phyloP scores from a whole-genome alignment of 108 stramenopile genomes.

The Skeletonema tropicum region DNA sequence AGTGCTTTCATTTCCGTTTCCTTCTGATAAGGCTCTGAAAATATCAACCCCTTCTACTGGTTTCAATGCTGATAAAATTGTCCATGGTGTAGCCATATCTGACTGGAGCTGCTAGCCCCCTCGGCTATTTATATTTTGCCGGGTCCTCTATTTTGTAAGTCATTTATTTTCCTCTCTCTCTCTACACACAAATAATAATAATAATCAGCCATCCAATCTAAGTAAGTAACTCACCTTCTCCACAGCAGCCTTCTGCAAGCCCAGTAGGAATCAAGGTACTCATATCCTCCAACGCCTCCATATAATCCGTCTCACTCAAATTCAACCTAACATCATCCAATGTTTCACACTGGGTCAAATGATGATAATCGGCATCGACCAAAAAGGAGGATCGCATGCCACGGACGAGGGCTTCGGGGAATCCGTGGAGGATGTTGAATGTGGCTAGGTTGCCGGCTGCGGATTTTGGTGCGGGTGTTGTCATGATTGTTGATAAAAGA shows the following conservation, averaged over 20 bases:
- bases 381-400: slow-evolving; percentile 97
- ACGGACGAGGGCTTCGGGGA: slow-evolving; percentile 93
- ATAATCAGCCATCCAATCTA: too few species aligned
- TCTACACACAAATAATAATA: too few species aligned
- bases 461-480: slow-evolving; percentile 58
- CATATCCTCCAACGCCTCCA: slow-evolving; percentile 86
- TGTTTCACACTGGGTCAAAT: slow-evolving; percentile 95
- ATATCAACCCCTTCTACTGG: slow-evolving; percentile 1
- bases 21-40: background rate
- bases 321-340: slow-evolving; percentile 97
- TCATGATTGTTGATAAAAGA: slow-evolving; percentile 21
- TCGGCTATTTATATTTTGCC: too few species aligned
- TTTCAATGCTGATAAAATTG: too few species aligned
- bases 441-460: slow-evolving; percentile 82
- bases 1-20: too few species aligned
- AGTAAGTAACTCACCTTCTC: slow-evolving; percentile 90
- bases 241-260: slow-evolving; percentile 84
- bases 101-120: too few species aligned
- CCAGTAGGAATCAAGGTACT: slow-evolving; percentile 74
- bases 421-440: slow-evolving; percentile 98
- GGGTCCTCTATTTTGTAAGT: too few species aligned
- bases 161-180: too few species aligned
- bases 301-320: slow-evolving; percentile 97
- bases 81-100: too few species aligned
- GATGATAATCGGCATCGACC: slow-evolving; percentile 91